phyloP scores from a whole-genome alignment of 2,329 filamentous ascomycete species.

The Aspergillus calidoustus region DNA sequence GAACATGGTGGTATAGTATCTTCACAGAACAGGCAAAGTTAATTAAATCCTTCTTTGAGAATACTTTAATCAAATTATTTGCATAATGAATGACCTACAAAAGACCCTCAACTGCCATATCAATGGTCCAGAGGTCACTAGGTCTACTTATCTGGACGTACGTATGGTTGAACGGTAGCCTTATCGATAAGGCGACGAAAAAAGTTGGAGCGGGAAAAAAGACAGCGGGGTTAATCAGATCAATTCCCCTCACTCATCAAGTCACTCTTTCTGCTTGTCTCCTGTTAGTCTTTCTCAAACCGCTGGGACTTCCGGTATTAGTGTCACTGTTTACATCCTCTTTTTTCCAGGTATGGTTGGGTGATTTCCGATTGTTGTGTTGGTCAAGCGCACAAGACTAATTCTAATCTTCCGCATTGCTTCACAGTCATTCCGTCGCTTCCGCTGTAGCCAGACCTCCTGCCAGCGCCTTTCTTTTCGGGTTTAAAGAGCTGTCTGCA shows the following conservation, averaged over 20 bases:
- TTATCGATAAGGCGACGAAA: constrained; percentile 24
- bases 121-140: neutral
- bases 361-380: constrained; percentile 1
- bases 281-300: neutral
- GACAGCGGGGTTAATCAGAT: constrained; percentile 17
- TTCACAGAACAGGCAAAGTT: too few relatives aligned
- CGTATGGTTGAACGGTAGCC: constrained; percentile 3
- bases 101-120: neutral
- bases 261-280: neutral
- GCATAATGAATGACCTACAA: too few relatives aligned
- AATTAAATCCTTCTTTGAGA: too few relatives aligned
- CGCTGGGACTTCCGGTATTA: neutral
- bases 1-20: too few relatives aligned
- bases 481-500: neutral
- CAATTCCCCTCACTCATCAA: constrained; percentile 3
- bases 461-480: neutral
- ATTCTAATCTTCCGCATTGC: neutral
- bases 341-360: neutral
- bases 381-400: neutral
- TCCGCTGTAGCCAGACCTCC: neutral
- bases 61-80: too few relatives aligned
- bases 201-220: constrained; percentile 18
- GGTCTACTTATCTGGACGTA: neutral
- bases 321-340: neutral
- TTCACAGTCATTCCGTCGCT: neutral